These are phyloP conservation scores for Candida koratica DNA, from an alignment of 805 yeast genomes.

Conservation along the genomic window DNA sequence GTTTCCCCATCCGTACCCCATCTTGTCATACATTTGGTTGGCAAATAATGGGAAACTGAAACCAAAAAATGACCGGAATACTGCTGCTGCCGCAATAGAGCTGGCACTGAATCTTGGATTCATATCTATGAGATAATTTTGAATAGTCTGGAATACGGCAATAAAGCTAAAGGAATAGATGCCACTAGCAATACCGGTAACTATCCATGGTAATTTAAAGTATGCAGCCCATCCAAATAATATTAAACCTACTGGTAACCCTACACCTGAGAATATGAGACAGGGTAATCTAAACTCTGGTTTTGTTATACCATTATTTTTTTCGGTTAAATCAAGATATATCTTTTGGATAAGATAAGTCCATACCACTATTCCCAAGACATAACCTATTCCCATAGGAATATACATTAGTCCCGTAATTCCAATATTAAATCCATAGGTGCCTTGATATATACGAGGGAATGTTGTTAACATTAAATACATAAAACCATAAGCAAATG, in stretches of 20 bases:
- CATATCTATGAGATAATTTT: constrained; percentile 38
- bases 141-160: constrained; percentile 36
- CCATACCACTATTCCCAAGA: constrained; percentile 30
- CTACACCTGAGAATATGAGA: constrained; percentile 28
- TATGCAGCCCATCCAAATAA: constrained; percentile 42
- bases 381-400: constrained; percentile 38
- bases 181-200: constrained; percentile 35
- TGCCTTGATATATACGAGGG: constrained; percentile 28
- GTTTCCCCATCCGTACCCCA: constrained; percentile 41
- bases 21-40: constrained; percentile 28
- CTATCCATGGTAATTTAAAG: constrained; percentile 34
- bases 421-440: constrained; percentile 31
- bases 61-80: constrained; percentile 37
- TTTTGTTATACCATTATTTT: constrained; percentile 31
- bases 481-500: constrained; percentile 40
- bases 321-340: constrained; percentile 21
- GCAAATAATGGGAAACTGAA: constrained; percentile 39
- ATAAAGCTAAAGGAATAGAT: constrained; percentile 36
- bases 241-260: constrained; percentile 35
- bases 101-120: constrained; percentile 36
- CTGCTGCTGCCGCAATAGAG: constrained; percentile 41
- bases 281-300: constrained; percentile 40
- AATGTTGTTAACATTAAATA: constrained; percentile 39
- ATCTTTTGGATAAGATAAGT: constrained; percentile 24
- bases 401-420: constrained; percentile 36